These are phyloP conservation scores for Suillus occidentalis DNA, from an alignment of 768 basidiomycete genomes.

Conservation along the genomic window DNA sequence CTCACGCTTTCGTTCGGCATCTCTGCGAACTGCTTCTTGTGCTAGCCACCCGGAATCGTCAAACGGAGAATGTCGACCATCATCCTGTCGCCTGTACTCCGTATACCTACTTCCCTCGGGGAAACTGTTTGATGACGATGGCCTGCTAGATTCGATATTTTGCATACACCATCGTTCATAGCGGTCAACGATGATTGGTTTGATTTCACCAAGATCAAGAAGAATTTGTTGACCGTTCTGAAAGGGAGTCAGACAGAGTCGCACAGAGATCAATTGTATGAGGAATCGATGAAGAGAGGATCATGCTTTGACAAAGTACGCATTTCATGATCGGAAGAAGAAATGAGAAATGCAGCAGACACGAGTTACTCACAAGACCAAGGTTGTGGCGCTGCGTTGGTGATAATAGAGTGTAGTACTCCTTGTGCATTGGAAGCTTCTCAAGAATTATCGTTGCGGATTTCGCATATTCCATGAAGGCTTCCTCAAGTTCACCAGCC, in stretches of 20 bases:
- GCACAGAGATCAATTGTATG: constrained; percentile 5
- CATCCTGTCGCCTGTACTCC: constrained; percentile 21
- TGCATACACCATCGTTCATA: constrained; percentile 59
- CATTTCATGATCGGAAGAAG: constrained; percentile 10
- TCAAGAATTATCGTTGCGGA: constrained; percentile 80
- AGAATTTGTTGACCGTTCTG: constrained; percentile 80
- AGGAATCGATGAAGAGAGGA: not conserved
- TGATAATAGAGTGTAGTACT: constrained; percentile 58
- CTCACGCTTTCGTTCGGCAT: constrained; percentile 33
- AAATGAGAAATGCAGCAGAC: not conserved
- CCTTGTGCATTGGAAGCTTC: constrained; percentile 70
- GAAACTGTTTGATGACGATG: constrained; percentile 19
- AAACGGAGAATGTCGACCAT: constrained; percentile 23
- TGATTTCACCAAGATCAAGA: constrained; percentile 61
- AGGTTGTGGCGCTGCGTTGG: constrained; percentile 65
- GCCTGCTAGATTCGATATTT: constrained; percentile 36
- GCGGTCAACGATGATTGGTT: constrained; percentile 60
- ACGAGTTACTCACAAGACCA: constrained; percentile 54
- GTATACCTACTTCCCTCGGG: constrained; percentile 15
- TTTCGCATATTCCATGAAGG: constrained; percentile 69
- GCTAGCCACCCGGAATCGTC: constrained; percentile 35
- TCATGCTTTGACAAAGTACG: not conserved
- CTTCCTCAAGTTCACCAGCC: constrained; percentile 62
- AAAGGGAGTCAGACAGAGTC: constrained; percentile 19
- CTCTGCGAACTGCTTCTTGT: constrained; percentile 32